Base-by-base conservation (phyloP, 345 rosid species). In the Rubroshorea leprosula region DNA sequence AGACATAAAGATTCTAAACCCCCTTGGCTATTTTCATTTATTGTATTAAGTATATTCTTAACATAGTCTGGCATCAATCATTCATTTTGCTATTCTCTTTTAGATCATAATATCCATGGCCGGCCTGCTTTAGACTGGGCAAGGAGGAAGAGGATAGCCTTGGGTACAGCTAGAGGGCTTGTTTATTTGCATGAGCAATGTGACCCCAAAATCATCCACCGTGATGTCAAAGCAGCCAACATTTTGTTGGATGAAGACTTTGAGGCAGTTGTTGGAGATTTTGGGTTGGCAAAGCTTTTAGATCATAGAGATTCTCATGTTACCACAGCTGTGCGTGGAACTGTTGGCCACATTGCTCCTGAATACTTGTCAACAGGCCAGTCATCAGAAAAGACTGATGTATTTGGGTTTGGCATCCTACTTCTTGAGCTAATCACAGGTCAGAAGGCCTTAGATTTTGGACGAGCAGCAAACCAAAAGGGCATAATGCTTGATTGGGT, bases 311-410 rank as follows among this genome's bases (percentile, higher is more conserved):
- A 44, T 44, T 13, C 47, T 1, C 47, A 44, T 16, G 47, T 44
- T n/a, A 44, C 47, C 17, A 44, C 47, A 0, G 47, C 47, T 2
- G 47, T 44, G 18, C 47, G 47, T 13, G 47, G 47, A 14, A 44
- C 47, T n/a, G 18, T 44, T 10, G 47, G 47, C 17, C 47, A 44
- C 6, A 44, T 44, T 2, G 47, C 47, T 13, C 47, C 47, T 2
- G 47, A 44, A n/a, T 44, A 44, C 47, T n/a, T 44, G 2, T 44
- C 47, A 44, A 44, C 47, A 2, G 47, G 47, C 17, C n/a, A 44
- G 47, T 44, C 47, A 44, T 44, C 47, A n/a, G 47, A 44, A n/a
- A 44, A 44, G 18, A 44, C 47, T 41, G 49, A 55, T 55, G 21
- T 55, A 18, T 31, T 44, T 16, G 47, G 47, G 47, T 44, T 1